Percentiles rank a stretch among this genome's conserved stretches.
Evolutionary conservation across 208 protist species (phyloP).

Genomic region (Trypanosoma theileri): DNA sequence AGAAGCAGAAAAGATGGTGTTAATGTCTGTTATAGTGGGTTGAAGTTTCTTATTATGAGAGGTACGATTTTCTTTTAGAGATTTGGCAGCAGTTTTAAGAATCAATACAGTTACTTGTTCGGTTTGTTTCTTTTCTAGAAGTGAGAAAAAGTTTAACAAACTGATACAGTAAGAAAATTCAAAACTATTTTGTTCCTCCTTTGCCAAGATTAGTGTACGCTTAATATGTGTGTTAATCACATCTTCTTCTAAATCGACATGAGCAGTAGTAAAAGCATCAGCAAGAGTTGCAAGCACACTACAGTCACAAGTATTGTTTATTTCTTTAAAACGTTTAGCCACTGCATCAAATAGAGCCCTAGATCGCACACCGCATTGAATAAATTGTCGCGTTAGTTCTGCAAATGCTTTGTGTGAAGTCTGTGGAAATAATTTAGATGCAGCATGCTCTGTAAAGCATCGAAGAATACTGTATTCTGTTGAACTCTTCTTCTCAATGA

Average conservation of each 20-base stretch:
- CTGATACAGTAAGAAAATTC: conserved; percentile 20
- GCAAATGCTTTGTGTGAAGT: conserved; percentile 44
- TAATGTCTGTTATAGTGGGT: conserved; percentile 11
- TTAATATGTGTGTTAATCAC: conserved; percentile 34
- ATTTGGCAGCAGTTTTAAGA: neutral
- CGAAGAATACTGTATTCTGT: conserved; percentile 55
- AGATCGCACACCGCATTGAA: conserved; percentile 68
- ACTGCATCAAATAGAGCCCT: conserved; percentile 42
- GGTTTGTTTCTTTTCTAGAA: neutral
- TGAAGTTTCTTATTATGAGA: neutral
- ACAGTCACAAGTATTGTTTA: conserved; percentile 32
- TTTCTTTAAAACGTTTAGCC: conserved; percentile 35
- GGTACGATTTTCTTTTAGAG: neutral
- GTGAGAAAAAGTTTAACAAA: conserved; percentile 22
- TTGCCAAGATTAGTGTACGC: conserved; percentile 28
- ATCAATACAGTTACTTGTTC: conserved; percentile 13
- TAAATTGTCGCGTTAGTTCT: conserved; percentile 50
- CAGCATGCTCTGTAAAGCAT: conserved; percentile 56
- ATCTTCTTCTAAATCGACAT: conserved; percentile 51
- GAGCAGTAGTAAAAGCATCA: conserved; percentile 45
- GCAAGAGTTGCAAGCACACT: conserved; percentile 41
- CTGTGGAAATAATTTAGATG: conserved; percentile 40
- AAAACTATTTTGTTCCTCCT: conserved; percentile 7
- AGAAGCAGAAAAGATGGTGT: conserved; percentile 21
- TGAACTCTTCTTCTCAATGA: conserved; percentile 58